Base-by-base conservation (phyloP, 2,329 filamentous ascomycete species). In the Mariannaea elegans region DNA sequence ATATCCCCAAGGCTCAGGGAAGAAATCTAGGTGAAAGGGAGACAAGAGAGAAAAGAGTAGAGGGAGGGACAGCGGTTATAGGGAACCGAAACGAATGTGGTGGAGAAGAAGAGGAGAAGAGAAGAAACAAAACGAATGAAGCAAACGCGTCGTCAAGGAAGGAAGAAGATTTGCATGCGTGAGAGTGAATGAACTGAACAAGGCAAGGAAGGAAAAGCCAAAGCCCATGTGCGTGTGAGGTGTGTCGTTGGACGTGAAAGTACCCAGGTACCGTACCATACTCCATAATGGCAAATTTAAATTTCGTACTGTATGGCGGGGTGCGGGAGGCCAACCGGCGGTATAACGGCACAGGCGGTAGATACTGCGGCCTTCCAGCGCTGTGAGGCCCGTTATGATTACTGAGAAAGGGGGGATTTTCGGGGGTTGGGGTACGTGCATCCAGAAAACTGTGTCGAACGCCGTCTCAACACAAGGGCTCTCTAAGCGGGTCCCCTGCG, bases 11-110 rank as follows among this genome's bases (percentile, higher is more conserved):
- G 51, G 61, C 58, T 64, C 61, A 59, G 59, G 52, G 59, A 56
- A 62, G 50, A 32, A 23, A 48, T 61, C 49, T n/a, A n/a, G n/a
- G n/a, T 51, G 41, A 61, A 58, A 45, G 48, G 38, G 38, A 29
- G 44, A 19, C 52, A 62, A 16, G 19, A 53, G 14, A 21, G 24
- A 53, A 62, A 23, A 46, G 47, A 51, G 45, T 53, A 63, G 59
- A 61, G 67, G 66, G 52, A 59, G 65, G 56, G 52, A 44, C 56
- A 51, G 59, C 62, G 61, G 64, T 69, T 71, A 64, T 65, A 71
- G 67, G 67, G 49, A 44, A 62, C 44, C 54, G 61, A 44, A 69
- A 67, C 61, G 67, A 72, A 56, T 29, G 69, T 69, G 52, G 67
- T 67, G 63, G 62, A 60, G 67, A 62, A 54, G 55, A 61, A 59